These are phyloP conservation scores for Onygenales sp. DNA, from an alignment of 2,329 filamentous ascomycete species.

Conservation along the genomic window DNA sequence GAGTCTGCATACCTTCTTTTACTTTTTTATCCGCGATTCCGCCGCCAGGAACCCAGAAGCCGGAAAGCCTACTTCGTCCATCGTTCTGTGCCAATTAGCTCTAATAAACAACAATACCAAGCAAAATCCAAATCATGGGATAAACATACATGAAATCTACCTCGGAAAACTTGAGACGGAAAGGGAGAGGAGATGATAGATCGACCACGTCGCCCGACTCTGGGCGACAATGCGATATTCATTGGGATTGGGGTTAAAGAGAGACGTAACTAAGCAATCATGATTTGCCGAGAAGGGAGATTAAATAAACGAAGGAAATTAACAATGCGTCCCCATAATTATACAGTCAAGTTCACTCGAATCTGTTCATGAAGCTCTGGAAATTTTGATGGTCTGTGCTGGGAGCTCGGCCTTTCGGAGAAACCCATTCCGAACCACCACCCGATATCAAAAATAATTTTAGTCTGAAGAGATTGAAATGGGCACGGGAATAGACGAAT, in stretches of 20 bases:
- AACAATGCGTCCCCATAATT: neutral
- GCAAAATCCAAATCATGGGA: neutral
- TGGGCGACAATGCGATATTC: neutral
- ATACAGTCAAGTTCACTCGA: neutral
- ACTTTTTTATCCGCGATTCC: slow-evolving; percentile 50
- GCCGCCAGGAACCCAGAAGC: slow-evolving; percentile 69
- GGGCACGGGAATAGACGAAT: neutral
- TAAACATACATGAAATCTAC: slow-evolving; percentile 28
- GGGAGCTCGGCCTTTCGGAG: neutral
- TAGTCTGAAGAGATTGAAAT: neutral
- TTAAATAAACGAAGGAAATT: neutral
- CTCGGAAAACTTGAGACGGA: slow-evolving; percentile 6
- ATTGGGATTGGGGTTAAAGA: neutral
- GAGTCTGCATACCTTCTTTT: slow-evolving; percentile 26
- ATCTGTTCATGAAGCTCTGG: no score
- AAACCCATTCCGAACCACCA: slow-evolving; percentile 3
- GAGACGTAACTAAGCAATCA: neutral
- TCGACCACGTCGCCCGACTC: neutral
- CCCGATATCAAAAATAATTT: slow-evolving; percentile 3
- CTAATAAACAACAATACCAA: neutral
- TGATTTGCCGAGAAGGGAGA: neutral
- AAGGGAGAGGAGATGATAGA: neutral
- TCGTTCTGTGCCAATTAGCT: slow-evolving; percentile 36
- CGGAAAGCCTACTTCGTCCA: slow-evolving; percentile 55
- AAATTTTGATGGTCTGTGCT: neutral